Percentiles rank a stretch among this genome's conserved stretches.
These are phyloP conservation scores for Cladophialophora immunda DNA, from an alignment of 2,329 filamentous ascomycete genomes.

Conservation along the genomic window DNA sequence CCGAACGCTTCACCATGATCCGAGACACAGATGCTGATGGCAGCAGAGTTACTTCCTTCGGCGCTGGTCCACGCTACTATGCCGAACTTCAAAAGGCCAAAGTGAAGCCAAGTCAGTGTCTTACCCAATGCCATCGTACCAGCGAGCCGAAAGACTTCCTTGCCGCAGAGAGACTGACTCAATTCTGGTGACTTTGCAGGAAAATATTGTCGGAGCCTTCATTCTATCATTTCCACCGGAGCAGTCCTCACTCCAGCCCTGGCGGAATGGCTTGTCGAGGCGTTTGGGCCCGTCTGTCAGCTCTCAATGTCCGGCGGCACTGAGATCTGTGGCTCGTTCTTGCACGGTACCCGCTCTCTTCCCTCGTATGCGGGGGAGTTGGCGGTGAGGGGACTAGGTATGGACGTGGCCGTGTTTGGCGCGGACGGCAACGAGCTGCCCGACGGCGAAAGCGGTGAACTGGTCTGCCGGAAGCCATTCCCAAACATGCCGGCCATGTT, in stretches of 20 bases:
- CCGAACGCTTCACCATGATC: not conserved
- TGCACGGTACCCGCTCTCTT: constrained; percentile 69
- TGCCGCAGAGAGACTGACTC: constrained; percentile 1
- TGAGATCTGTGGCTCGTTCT: constrained; percentile 45
- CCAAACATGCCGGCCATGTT: constrained; percentile 78
- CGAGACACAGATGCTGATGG: not conserved
- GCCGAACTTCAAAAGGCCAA: constrained; percentile 23
- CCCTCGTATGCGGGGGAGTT: constrained; percentile 70
- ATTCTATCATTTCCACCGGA: not conserved
- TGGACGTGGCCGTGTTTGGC: constrained; percentile 24
- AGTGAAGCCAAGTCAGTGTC: constrained; percentile 15
- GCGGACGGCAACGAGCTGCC: constrained; percentile 2
- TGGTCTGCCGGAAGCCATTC: constrained; percentile 74
- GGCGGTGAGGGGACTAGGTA: constrained; percentile 62
- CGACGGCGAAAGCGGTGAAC: constrained; percentile 73
- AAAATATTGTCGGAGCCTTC: not conserved
- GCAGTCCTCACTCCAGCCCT: constrained; percentile 14
- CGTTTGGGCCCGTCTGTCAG: constrained; percentile 22
- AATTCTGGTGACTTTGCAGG: constrained; percentile 15
- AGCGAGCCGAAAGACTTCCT: not conserved
- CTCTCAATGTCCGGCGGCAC: constrained; percentile 44
- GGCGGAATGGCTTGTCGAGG: constrained; percentile 19
- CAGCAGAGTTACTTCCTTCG: constrained; percentile 20
- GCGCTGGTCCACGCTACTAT: constrained; percentile 27
- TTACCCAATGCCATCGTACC: not conserved